A percentile compares a stretch with the other conserved stretches of the same genome.
These are phyloP conservation scores for Zygosaccharomyces siamensis DNA, from an alignment of 805 yeast species.

Conservation along the genomic window DNA sequence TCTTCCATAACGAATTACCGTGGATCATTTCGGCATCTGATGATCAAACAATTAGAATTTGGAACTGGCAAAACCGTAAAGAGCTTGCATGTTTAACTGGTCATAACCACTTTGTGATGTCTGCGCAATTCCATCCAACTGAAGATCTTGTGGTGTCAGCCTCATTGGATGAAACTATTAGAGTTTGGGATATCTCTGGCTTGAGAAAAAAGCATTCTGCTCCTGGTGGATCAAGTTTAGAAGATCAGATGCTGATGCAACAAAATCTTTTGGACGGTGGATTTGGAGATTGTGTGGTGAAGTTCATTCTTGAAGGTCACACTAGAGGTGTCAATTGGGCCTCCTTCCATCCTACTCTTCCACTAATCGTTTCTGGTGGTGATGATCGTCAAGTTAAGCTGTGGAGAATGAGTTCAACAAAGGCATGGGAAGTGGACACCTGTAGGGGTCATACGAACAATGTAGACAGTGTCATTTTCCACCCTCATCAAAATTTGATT, in stretches of 20 bases:
- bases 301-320: conserved; percentile 95
- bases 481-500: conserved; percentile 88
- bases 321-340: conserved; percentile 99
- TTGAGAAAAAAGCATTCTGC: conserved; percentile 94
- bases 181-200: conserved; percentile 98
- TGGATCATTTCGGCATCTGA: conserved; percentile 96
- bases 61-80: conserved; percentile 99
- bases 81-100: conserved; percentile 97
- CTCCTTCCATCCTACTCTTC: conserved; percentile 93
- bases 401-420: conserved; percentile 96
- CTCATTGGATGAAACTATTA: conserved; percentile 95
- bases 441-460: conserved; percentile 97
- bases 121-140: conserved; percentile 94
- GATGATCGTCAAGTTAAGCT: conserved; percentile 93
- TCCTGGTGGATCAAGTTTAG: conserved; percentile 47
- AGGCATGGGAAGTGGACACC: conserved; percentile 99
- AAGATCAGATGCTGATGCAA: conserved; percentile 43
- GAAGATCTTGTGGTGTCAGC: conserved; percentile 95
- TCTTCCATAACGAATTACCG: conserved; percentile 92
- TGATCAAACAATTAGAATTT: conserved; percentile 96
- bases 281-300: conserved; percentile 93
- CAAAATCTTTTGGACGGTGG: conserved; percentile 83
- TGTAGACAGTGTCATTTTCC: conserved; percentile 84
- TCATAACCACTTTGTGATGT: conserved; percentile 97
- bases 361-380: conserved; percentile 90